phyloP scores from a whole-genome alignment of 164 flowering plant genomes.

The Akebia trifoliata region DNA sequence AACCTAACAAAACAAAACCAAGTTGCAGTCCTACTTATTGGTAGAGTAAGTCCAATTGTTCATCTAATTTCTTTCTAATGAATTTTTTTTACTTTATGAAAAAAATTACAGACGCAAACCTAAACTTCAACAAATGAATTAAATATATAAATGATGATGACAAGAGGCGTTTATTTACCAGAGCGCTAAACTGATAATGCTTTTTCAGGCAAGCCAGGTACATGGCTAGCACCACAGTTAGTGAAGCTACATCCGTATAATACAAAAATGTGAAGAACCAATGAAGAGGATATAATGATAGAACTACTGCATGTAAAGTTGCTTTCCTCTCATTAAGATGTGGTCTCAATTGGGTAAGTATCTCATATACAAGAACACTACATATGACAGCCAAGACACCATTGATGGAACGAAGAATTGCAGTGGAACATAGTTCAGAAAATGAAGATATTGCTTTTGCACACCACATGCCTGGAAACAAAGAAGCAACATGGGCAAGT shows the following conservation, averaged over 20 bases:
- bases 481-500: constrained; percentile 77
- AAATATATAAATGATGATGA: too few species aligned
- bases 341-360: constrained; percentile 57
- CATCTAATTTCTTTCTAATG: too few species aligned
- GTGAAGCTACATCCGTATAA: constrained; percentile 91
- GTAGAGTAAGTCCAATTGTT: too few species aligned
- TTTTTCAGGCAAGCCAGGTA: constrained; percentile 70
- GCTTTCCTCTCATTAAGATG: constrained; percentile 49
- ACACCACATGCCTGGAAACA: constrained; percentile 61
- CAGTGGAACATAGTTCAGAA: constrained; percentile 52
- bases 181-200: constrained; percentile 57
- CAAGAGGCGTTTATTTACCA: constrained; percentile 41
- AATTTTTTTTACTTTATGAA: too few species aligned
- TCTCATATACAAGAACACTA: constrained; percentile 61
- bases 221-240: constrained; percentile 75
- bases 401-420: constrained; percentile 72
- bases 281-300: constrained; percentile 77
- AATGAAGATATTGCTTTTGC: constrained; percentile 34
- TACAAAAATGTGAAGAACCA: constrained; percentile 95
- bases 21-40: too few species aligned
- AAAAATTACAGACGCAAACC: too few species aligned
- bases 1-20: too few species aligned
- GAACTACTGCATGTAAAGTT: constrained; percentile 51
- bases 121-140: too few species aligned
- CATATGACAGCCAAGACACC: constrained; percentile 65